phyloP scores from a whole-genome alignment of 257 asterid genomes.

The Salvia rosmarinus region DNA sequence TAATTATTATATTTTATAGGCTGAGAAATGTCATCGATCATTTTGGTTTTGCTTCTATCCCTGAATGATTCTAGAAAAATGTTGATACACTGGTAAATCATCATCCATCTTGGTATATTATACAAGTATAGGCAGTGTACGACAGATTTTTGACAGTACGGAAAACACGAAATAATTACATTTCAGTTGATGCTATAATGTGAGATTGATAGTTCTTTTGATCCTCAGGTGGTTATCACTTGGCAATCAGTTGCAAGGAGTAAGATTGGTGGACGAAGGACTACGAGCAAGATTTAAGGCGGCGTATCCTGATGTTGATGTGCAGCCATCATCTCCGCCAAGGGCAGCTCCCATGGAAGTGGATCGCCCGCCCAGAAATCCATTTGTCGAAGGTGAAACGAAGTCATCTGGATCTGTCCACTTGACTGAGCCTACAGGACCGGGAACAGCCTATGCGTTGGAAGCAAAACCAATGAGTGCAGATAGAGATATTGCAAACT shows the following conservation, averaged over 20 bases:
- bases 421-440: conserved; percentile 39
- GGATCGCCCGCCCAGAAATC: conserved; percentile 50
- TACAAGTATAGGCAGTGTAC: neutral
- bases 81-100: neutral
- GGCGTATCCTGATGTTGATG: conserved; percentile 90
- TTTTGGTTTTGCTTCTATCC: neutral
- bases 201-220: neutral
- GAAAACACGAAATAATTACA: neutral
- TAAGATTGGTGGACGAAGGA: conserved; percentile 86
- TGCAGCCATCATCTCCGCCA: conserved; percentile 94
- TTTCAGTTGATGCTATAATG: neutral
- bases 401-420: conserved; percentile 32
- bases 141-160: neutral
- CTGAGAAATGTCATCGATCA: conserved; percentile 17
- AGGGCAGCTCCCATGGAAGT: conserved; percentile 78
- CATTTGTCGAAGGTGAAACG: no score
- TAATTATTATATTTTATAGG: no score
- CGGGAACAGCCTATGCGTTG: conserved; percentile 33
- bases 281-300: conserved; percentile 97
- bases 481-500: no score
- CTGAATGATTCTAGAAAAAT: neutral
- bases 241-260: conserved; percentile 94
- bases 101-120: neutral
- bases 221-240: conserved; percentile 88
- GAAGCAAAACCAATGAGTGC: conserved; percentile 45